These are phyloP conservation scores for Aspergillus neoniger DNA, from an alignment of 2,329 filamentous ascomycete species.

Conservation along the genomic window DNA sequence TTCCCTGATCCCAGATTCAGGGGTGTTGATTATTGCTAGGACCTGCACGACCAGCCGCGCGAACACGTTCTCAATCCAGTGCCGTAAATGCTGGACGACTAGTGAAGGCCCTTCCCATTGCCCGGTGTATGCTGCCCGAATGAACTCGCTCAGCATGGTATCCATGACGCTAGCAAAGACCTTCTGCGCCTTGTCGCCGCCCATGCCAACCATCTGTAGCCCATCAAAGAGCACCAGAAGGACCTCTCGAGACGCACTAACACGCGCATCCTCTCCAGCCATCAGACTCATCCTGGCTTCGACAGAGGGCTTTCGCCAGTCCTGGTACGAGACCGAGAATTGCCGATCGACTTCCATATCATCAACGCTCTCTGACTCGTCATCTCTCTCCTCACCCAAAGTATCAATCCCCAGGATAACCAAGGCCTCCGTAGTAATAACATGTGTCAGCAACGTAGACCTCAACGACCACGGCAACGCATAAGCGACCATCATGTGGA, in stretches of 20 bases:
- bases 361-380: constrained; percentile 26
- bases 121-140: constrained; percentile 58
- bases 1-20: constrained; percentile 24
- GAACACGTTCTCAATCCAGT: constrained; percentile 60
- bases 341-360: constrained; percentile 42
- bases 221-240: constrained; percentile 46
- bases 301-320: constrained; percentile 37
- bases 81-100: constrained; percentile 52
- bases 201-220: constrained; percentile 57
- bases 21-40: constrained; percentile 42
- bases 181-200: constrained; percentile 56
- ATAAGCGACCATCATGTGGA: constrained; percentile 53
- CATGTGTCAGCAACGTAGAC: constrained; percentile 47
- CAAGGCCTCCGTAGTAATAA: constrained; percentile 48
- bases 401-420: constrained; percentile 45
- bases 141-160: constrained; percentile 57
- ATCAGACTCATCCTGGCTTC: constrained; percentile 35
- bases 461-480: constrained; percentile 46
- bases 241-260: constrained; percentile 35
- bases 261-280: constrained; percentile 32
- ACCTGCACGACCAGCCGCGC: constrained; percentile 54
- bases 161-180: constrained; percentile 62
- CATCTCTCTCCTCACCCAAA: constrained; percentile 25
- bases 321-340: constrained; percentile 40
- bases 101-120: constrained; percentile 57